Percentiles rank a stretch among this genome's conserved stretches.
phyloP scores from a whole-genome alignment of 1,284 basidiomycete genomes.

The Gomphus bonarii region DNA sequence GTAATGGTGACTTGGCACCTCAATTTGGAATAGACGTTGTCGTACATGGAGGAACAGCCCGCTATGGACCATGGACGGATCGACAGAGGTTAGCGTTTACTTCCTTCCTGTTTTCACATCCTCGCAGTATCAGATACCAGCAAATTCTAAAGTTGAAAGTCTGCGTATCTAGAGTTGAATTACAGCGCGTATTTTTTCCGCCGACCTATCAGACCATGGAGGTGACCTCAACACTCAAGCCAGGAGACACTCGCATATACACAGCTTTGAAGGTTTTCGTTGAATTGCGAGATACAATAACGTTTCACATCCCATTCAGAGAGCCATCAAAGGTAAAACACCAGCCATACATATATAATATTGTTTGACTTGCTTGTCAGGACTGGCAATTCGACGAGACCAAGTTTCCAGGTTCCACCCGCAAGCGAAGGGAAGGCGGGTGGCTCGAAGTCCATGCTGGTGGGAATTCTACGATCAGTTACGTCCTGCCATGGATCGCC shows the following conservation, averaged over 20 bases:
- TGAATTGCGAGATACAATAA: slow-evolving; percentile 68
- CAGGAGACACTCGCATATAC: slow-evolving; percentile 77
- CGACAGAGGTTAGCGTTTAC: slow-evolving; percentile 57
- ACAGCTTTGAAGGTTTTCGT: slow-evolving; percentile 70
- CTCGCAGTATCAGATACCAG: neutral
- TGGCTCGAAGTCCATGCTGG: slow-evolving; percentile 70
- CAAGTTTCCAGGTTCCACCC: slow-evolving; percentile 36
- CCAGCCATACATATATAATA: neutral
- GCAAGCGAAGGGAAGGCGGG: slow-evolving; percentile 47
- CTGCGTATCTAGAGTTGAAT: slow-evolving; percentile 39
- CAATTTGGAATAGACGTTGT: slow-evolving; percentile 89
- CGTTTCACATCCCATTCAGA: slow-evolving; percentile 74
- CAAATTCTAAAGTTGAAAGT: neutral
- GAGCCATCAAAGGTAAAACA: slow-evolving; percentile 67
- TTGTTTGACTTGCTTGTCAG: slow-evolving; percentile 23
- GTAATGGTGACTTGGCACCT: slow-evolving; percentile 80
- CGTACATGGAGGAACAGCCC: slow-evolving; percentile 60
- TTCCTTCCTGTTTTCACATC: neutral
- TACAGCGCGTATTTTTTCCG: slow-evolving; percentile 80
- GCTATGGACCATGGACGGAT: slow-evolving; percentile 93
- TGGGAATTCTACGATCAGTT: slow-evolving; percentile 74
- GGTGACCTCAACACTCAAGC: slow-evolving; percentile 44
- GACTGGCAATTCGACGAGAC: slow-evolving; percentile 79
- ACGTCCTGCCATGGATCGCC: slow-evolving; percentile 74
- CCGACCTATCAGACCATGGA: slow-evolving; percentile 58